A percentile compares a stretch with the other conserved stretches of the same genome.
Conservation (phyloP, 306 rosid genomes). For the Sicyos edulis region DNA sequence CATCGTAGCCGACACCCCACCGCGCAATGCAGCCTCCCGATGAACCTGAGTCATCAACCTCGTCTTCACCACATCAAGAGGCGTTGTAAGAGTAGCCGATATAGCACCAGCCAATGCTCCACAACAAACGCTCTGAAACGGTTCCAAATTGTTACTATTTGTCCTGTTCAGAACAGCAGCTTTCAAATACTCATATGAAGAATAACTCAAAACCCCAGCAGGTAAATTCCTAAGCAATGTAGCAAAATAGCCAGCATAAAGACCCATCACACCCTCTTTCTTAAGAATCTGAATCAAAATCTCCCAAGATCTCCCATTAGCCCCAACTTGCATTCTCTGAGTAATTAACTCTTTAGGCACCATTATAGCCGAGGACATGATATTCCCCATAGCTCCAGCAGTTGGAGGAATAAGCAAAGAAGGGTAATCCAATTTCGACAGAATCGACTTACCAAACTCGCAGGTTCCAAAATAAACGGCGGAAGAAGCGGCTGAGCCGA, state of each 20-base stretch:
- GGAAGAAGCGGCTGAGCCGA: constrained; percentile 80
- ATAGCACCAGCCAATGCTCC: constrained; percentile 91
- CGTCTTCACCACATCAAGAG: constrained; percentile 88
- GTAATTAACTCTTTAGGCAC: constrained; percentile 88
- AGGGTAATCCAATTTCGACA: constrained; percentile 48
- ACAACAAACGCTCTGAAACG: constrained; percentile 72
- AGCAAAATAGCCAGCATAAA: constrained; percentile 74
- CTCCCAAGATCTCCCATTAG: constrained; percentile 66
- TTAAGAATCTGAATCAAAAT: constrained; percentile 48
- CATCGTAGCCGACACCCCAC: constrained; percentile 54
- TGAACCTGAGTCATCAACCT: constrained; percentile 79
- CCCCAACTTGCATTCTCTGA: constrained; percentile 85
- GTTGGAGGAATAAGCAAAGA: constrained; percentile 61
- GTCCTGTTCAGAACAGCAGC: constrained; percentile 48
- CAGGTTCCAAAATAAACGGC: constrained; percentile 86
- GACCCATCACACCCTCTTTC: constrained; percentile 73
- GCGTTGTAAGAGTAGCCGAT: constrained; percentile 81
- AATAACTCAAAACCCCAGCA: constrained; percentile 83
- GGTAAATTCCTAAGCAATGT: constrained; percentile 72
- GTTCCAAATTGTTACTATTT: constrained; percentile 39
- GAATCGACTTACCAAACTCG: constrained; percentile 73
- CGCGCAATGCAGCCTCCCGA: constrained; percentile 43
- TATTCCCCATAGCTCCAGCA: constrained; percentile 86
- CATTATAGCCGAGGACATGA: constrained; percentile 76
- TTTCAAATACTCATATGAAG: constrained; percentile 81